Conservation (phyloP, 2,329 filamentous ascomycete genomes). For the Fusarium verticillioides region DNA sequence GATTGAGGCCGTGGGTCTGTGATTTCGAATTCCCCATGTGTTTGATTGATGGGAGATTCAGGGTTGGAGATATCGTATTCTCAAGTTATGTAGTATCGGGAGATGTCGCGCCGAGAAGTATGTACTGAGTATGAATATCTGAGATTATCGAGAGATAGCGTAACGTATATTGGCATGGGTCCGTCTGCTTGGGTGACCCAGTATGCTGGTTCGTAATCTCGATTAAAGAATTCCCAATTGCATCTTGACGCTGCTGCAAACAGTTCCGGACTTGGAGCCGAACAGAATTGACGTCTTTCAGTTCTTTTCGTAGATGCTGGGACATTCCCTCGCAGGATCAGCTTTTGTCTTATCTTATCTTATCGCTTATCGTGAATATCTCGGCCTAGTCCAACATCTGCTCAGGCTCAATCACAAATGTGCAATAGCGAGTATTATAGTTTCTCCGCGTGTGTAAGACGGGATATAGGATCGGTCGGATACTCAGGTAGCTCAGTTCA, state of each 20-base stretch:
- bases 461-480: fast-evolving
- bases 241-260: no score
- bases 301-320: background rate
- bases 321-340: no score
- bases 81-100: background rate
- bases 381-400: background rate
- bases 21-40: background rate
- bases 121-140: background rate
- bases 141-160: background rate
- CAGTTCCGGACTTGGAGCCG: background rate
- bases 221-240: background rate
- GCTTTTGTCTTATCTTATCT: background rate
- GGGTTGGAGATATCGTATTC: background rate
- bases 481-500: fast-evolving
- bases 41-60: background rate
- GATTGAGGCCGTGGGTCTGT: background rate
- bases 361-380: background rate
- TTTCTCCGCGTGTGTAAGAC: fast-evolving
- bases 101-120: background rate
- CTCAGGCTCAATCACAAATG: fast-evolving
- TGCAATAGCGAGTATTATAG: fast-evolving
- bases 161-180: background rate
- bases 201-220: background rate
- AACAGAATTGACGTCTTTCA: fast-evolving
- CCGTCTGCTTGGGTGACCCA: background rate